phyloP scores from a whole-genome alignment of 805 yeast genomes.

The Saccharomycopsis fermentans region DNA sequence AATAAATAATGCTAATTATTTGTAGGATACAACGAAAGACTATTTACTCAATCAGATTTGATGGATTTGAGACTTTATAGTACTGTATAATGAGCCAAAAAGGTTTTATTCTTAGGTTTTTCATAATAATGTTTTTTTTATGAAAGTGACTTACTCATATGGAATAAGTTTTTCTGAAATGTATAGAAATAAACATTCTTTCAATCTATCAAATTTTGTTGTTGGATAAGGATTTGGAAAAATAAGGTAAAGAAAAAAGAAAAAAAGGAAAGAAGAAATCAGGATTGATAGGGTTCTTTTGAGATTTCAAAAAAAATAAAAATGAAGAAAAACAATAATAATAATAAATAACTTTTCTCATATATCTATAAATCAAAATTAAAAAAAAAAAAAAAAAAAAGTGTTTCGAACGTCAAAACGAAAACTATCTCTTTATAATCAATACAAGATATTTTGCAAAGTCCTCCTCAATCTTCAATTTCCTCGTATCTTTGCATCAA shows the following conservation, averaged over 20 bases:
- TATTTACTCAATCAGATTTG: too few relatives aligned
- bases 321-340: background rate
- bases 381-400: background rate
- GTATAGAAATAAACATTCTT: background rate
- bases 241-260: too few relatives aligned
- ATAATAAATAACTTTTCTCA: background rate
- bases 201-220: background rate
- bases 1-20: too few relatives aligned
- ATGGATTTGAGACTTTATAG: too few relatives aligned
- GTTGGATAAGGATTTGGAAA: background rate
- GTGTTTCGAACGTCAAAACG: background rate
- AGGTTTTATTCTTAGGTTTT: too few relatives aligned
- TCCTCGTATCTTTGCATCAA: constrained; percentile 17
- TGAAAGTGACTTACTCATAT: background rate
- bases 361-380: background rate
- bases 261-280: background rate
- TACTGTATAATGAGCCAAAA: too few relatives aligned
- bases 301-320: background rate
- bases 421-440: background rate
- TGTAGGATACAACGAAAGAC: too few relatives aligned
- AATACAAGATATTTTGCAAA: background rate
- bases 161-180: background rate
- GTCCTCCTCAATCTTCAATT: constrained; percentile 6
- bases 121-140: too few relatives aligned
- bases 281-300: background rate